Base-by-base conservation (phyloP, 2,329 filamentous ascomycete species). In the Raffaelea deltoideospora region DNA sequence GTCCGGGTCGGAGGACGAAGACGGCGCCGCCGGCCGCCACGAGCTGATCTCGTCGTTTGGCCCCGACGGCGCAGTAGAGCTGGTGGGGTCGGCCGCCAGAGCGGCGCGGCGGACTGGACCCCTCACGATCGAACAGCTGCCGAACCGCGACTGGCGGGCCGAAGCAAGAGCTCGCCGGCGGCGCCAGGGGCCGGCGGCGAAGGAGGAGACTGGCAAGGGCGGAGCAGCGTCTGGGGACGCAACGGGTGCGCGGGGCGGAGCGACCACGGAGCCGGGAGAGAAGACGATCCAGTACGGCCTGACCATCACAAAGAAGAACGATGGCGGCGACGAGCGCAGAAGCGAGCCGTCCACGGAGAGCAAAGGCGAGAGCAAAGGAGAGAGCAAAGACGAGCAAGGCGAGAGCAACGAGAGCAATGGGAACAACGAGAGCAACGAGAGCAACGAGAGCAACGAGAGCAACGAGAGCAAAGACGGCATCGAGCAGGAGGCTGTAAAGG, bases 251-350 rank as follows among this genome's bases (percentile, higher is more conserved):
- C n/a, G n/a, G n/a, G n/a, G n/a, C n/a, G n/a, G n/a, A n/a, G n/a
- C n/a, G n/a, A n/a, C n/a, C n/a, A 50, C 35, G 7, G 48, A 52
- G 2, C 43, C 47, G 5, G 45, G 55, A 31, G 54, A 57, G 22
- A 57, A 54, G 35, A 41, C 52, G n/a, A 47, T 58, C 31, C 51
- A 55, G 46, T 61, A 55, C 53, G 58, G 58, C 0, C 44, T 61
- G 21, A 55, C 45, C 14, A 29, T 57, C 10, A 50, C 48, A 3
- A 53, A 53, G 38, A 54, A 50, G 37, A 8, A 4, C 34, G n/a
- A 6, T 11, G 9, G 31, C 14, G 15, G 10, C 17, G 35, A 23
- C 14, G 37, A 24, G 13, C 22, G 10, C 28, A 27, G 31, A 19
- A 22, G 15, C 7, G 15, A 26, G n/a, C n/a, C n/a, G n/a, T n/a